A percentile compares a stretch with the other conserved stretches of the same genome.
Conservation (phyloP, 1,284 basidiomycete genomes). For the Pterula multifida region DNA sequence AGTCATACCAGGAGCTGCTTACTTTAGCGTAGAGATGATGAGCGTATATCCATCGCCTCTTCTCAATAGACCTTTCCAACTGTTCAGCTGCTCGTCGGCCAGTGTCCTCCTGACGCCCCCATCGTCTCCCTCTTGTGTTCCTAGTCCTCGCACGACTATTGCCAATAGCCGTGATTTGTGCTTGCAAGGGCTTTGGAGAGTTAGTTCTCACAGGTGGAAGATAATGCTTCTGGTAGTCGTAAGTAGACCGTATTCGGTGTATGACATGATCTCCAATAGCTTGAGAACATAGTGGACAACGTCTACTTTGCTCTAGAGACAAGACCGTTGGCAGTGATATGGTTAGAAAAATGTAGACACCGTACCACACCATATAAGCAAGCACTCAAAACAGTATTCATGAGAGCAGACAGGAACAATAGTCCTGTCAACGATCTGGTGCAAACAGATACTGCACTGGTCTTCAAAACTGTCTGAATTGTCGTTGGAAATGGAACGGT, state of each 20-base stretch:
- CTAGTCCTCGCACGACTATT: slow-evolving; percentile 18
- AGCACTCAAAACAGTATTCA: slow-evolving; percentile 83
- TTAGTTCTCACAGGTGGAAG: slow-evolving; percentile 50
- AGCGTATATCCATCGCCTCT: slow-evolving; percentile 56
- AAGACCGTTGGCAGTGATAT: background rate
- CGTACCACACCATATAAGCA: slow-evolving; percentile 71
- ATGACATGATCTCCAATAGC: slow-evolving; percentile 68
- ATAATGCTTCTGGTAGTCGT: slow-evolving; percentile 73
- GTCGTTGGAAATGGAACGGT: background rate
- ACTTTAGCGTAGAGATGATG: slow-evolving; percentile 64
- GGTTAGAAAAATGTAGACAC: background rate
- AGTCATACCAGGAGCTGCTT: background rate
- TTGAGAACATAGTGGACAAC: slow-evolving; percentile 76
- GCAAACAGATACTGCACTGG: slow-evolving; percentile 66
- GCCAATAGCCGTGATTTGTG: slow-evolving; percentile 15
- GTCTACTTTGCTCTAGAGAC: slow-evolving; percentile 50
- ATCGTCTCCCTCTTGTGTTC: slow-evolving; percentile 33
- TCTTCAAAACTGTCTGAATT: slow-evolving; percentile 9
- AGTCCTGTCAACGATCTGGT: slow-evolving; percentile 62
- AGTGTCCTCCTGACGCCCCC: slow-evolving; percentile 41
- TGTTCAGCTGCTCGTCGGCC: slow-evolving; percentile 28
- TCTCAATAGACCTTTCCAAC: slow-evolving; percentile 42
- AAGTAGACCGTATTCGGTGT: slow-evolving; percentile 65
- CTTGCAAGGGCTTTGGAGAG: slow-evolving; percentile 29
- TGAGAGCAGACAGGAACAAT: slow-evolving; percentile 75